Base-by-base conservation (phyloP, 768 basidiomycete species). In the Suillus fuscotomentosus region DNA sequence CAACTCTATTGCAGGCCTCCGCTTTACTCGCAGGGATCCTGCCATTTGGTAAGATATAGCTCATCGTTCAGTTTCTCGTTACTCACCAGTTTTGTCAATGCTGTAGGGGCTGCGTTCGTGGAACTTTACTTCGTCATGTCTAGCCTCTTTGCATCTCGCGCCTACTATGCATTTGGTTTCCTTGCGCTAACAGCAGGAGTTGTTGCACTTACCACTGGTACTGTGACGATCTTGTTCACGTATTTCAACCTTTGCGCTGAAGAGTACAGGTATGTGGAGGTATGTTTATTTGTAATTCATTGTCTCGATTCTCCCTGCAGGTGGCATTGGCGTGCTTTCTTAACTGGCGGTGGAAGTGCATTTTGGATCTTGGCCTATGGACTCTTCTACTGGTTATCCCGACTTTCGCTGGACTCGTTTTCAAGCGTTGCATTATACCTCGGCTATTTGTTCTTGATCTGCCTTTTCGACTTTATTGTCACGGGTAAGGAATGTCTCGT, bases 141-240 rank as follows among this genome's bases (percentile, higher is more conserved):
- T 14, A 92, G 89, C 70, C 82, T 98, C 34, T 99, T 97, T 70
- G 95, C 95, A 27, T 91, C 94, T 11, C 85, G 93, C 41, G 92
- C 91, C 53, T 97, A 95, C 78, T 98, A 97, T 74, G 97, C 97
- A 13, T 98, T 98, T 73, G 97, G 97, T 17, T 98, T 98, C 80
- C 78, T 98, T 51, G 91, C 94, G 34, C 79, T 98, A 61, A 96
- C 95, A 0, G 90, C 91, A 60, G 83, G 84, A 15, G 87, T 98
- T 36, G 92, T 95, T 34, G 83, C 84, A 57, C 79, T 98, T 38
- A 97, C 95, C 17, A 91, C 94, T 0, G 96, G 95, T 4, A 97
- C 96, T 0, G 91, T 95, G 47, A 87, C 93, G 5, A 93, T 98
- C 67, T 82, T 93, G 17, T 92, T 92, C 75, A 89, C 89, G 5